Conservation (phyloP, 2,329 filamentous ascomycete species). For the Laburnicola sp. region DNA sequence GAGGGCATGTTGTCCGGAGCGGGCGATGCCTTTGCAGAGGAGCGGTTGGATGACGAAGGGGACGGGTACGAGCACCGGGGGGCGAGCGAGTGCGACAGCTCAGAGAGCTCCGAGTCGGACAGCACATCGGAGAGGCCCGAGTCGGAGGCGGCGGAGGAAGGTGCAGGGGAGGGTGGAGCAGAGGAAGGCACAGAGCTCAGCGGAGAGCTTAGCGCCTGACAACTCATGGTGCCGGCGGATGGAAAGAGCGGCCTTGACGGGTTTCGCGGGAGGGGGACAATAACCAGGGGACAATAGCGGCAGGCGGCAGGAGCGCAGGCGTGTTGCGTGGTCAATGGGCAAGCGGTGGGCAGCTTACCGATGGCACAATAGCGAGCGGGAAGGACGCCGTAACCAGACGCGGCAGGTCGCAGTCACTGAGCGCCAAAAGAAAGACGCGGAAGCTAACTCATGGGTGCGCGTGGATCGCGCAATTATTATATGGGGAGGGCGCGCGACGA, state of each 20-base stretch:
- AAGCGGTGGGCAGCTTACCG: conserved; percentile 2
- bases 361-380: neutral
- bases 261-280: neutral
- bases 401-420: conserved; percentile 16
- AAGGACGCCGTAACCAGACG: conserved; percentile 23
- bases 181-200: conserved; percentile 48
- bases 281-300: neutral
- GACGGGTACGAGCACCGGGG: conserved; percentile 39
- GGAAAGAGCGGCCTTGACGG: conserved; percentile 7
- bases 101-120: conserved; percentile 34
- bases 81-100: conserved; percentile 35
- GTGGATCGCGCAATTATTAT: conserved; percentile 18
- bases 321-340: no score
- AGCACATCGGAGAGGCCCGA: conserved; percentile 35
- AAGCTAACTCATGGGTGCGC: conserved; percentile 30
- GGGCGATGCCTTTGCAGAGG: conserved; percentile 52
- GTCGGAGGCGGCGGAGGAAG: conserved; percentile 37
- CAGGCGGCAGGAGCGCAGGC: neutral
- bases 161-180: no score
- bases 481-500: conserved; percentile 24
- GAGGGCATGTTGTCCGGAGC: conserved; percentile 51
- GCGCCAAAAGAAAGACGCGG: conserved; percentile 14
- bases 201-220: conserved; percentile 41
- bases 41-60: conserved; percentile 51
- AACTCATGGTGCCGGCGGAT: neutral